These are phyloP conservation scores for Borovskyia barvae DNA, from an alignment of 208 protist genomes.

Conservation along the genomic window DNA sequence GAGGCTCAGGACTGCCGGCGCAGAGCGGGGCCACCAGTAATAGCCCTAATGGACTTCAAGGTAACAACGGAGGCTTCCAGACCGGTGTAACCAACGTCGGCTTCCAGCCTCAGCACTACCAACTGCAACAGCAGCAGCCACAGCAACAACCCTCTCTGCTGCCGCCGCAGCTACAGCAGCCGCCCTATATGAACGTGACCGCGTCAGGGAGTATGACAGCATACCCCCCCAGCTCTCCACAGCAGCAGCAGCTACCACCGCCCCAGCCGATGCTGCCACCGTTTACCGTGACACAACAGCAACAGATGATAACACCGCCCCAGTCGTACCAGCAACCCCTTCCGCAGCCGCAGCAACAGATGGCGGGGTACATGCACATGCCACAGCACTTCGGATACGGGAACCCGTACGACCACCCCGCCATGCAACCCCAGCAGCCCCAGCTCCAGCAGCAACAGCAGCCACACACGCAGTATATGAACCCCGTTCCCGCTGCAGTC, in stretches of 20 bases:
- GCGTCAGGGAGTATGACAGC: too few relatives aligned
- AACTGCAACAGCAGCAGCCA: neutral
- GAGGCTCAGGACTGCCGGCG: too few relatives aligned
- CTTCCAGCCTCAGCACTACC: too few relatives aligned
- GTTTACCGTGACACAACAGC: conserved; percentile 11
- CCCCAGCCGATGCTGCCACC: conserved; percentile 3
- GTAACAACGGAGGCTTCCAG: too few relatives aligned
- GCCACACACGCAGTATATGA: conserved; percentile 1
- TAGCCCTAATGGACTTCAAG: too few relatives aligned
- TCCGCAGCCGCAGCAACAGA: conserved; percentile 11
- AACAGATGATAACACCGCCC: conserved; percentile 5
- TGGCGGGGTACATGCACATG: conserved; percentile 9
- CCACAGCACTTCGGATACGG: conserved; percentile 9
- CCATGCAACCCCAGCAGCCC: conserved; percentile 6
- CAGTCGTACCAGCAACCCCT: neutral
- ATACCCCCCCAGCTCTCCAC: too few relatives aligned
- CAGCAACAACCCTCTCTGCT: conserved; percentile 12
- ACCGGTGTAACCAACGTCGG: neutral
- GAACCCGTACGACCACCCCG: conserved; percentile 2
- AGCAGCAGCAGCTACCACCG: conserved; percentile 5
- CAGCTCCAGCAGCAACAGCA: conserved; percentile 5
- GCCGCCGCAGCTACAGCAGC: conserved; percentile 9
- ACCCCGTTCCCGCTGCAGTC: conserved; percentile 3
- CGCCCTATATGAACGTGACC: too few relatives aligned
- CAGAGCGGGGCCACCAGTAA: too few relatives aligned